Evolutionary conservation across 2,329 filamentous ascomycete genomes (phyloP), one percentile per base, ranked within the genome.

Genomic region (Triangularia verruculosa): DNA sequence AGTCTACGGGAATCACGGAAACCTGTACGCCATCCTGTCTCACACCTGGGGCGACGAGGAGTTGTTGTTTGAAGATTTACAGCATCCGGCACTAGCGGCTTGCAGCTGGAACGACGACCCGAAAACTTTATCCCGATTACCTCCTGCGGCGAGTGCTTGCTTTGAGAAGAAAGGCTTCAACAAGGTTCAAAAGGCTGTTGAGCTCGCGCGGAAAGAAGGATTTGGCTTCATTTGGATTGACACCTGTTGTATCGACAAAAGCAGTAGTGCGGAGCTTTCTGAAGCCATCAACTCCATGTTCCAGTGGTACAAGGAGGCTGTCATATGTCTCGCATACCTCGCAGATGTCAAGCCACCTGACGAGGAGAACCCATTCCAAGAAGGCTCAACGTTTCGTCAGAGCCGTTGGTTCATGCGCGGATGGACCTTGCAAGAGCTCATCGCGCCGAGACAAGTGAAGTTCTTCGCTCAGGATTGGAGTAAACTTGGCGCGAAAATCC

Each of bases 241-340:
- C 47, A 70, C 68, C 7, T 72, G 70, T 56, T 72, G 69, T 52
- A 72, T 71, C 61, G 71, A 72, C 61, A 71, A 70, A 24, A 60
- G 64, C 6, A 70, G 62, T 57, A 70, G 66, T 25, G 66, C 71
- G 4, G 70, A 72, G 64, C 60, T 72, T 8, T 68, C 60, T 6
- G 64, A 68, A 54, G 67, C 66, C 25, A 62, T 68, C 55, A 68
- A 66, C 51, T 62, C 65, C 62, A 70, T 70, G 68, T 72, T 64
- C 28, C 57, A 28, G 2, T 72, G 68, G 67, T 72, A 72, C 54
- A 25, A 57, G n/a, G 59, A 65, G 2, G 64, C 71, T 2, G 34
- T 24, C 1, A 20, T 69, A 2, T 71, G 70, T 39, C 70, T 68
- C 15, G 69, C 67, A 8, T 70, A 66, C 34, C 54, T 71, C 1